Evolutionary conservation across 306 rosid species (phyloP).

Genomic region (Medicago truncatula): MtrunA17r5.0-ANR NC_053044.1:45372001-45372500

Average conservation of each 20-base stretch:
- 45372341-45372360: not conserved
- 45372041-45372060: too few relatives aligned
- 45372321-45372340: not conserved
- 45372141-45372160: too few relatives aligned
- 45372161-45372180: too few relatives aligned
- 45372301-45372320: not conserved
- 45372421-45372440: slow-evolving; percentile 66
- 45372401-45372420: slow-evolving; percentile 91
- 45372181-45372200: too few relatives aligned
- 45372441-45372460: slow-evolving; percentile 68
- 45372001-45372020: too few relatives aligned
- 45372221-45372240: not conserved
- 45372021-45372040: too few relatives aligned
- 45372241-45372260: not conserved
- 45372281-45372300: not conserved
- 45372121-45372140: too few relatives aligned
- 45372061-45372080: too few relatives aligned
- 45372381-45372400: slow-evolving; percentile 54
- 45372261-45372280: not conserved
- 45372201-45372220: not conserved
- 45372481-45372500: slow-evolving; percentile 42
- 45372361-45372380: not conserved
- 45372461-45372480: slow-evolving; percentile 86
- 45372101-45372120: too few relatives aligned
- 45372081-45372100: too few relatives aligned